Base-by-base conservation (phyloP, 208 protist species). In the Herpetomonas muscarum region DNA sequence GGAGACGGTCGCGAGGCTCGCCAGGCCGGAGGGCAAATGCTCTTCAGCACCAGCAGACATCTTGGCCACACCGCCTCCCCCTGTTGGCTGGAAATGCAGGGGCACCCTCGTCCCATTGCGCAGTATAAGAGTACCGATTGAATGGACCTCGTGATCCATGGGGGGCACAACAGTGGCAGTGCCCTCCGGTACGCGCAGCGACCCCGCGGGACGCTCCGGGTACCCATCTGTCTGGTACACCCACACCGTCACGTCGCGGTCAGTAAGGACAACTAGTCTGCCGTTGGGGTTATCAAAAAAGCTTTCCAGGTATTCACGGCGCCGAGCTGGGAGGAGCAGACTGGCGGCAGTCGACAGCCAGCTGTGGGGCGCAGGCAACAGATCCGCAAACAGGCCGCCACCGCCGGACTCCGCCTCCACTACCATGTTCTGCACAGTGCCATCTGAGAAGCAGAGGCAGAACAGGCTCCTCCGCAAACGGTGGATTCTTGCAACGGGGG, bases 401-500 rank as follows among this genome's bases (percentile, higher is more conserved):
- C 56, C 34, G 0, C 19, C n/a, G n/a, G n/a, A 22, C 4, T 19
- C 41, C 17, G 71, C n/a, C 51, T 55, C 31, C 34, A 83, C 15
- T 3, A 32, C 44, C 60, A 78, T 64, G 19, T 53, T 79, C 41
- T 76, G 70, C 39, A 92, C 69, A 28, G 66, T 68, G 41, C 79
- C 76, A 62, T 89, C 79, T 21, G 60, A 63, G 25, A 78, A 77
- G 45, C 85, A 92, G 26, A 92, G 55, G 22, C 65, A 68, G 53
- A 77, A 87, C 25, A 83, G 44, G 41, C 76, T 58, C 46, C 69
- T 76, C 44, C 74, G 66, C 1, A 89, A 49, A 19, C 76, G 61
- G 24, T 81, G 64, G 32, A 77, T 73, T 28, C 61, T 76, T 13
- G 46, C 29, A 1, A 83, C 55, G 15, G 80, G 64, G 9, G 60